Conservation (phyloP, 2,329 filamentous ascomycete genomes). For the Xylaria sp. region DNA sequence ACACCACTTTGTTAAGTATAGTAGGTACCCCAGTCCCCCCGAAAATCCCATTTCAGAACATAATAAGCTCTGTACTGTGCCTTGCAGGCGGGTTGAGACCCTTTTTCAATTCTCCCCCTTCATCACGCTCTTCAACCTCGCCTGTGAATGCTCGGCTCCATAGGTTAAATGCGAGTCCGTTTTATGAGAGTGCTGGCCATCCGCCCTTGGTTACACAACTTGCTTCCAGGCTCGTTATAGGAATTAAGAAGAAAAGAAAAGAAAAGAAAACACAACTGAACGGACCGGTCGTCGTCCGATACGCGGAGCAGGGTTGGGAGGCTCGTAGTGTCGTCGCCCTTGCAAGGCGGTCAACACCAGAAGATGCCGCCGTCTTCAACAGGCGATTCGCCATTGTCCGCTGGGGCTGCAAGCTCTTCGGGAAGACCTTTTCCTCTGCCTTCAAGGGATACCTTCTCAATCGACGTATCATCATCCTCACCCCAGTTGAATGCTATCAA, state of each 20-base stretch:
- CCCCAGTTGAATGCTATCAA: constrained; percentile 56
- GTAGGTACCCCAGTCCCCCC: constrained; percentile 35
- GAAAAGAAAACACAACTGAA: constrained; percentile 8
- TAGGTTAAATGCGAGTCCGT: constrained; percentile 45
- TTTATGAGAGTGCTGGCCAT: constrained; percentile 40
- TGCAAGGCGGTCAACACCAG: constrained; percentile 53
- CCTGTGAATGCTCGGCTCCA: constrained; percentile 37
- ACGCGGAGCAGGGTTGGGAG: constrained; percentile 39
- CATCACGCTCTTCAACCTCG: constrained; percentile 38
- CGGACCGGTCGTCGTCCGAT: constrained; percentile 35
- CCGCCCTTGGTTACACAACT: constrained; percentile 44
- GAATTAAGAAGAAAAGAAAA: neutral
- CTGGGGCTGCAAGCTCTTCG: constrained; percentile 52
- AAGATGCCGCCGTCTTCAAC: constrained; percentile 66
- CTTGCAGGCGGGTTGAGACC: constrained; percentile 43
- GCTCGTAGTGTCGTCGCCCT: constrained; percentile 61
- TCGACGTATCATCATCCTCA: constrained; percentile 59
- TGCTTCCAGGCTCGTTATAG: constrained; percentile 30
- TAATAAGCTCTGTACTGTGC: constrained; percentile 49
- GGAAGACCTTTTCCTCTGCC: constrained; percentile 59
- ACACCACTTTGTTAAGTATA: constrained; percentile 20
- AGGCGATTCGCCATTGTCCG: constrained; percentile 63
- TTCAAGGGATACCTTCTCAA: constrained; percentile 59
- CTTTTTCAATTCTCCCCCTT: constrained; percentile 43
- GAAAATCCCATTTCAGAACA: constrained; percentile 43